A percentile compares a stretch with the other conserved stretches of the same genome.
Evolutionary conservation across 192 early-diverging fungal species (phyloP).

Genomic region (Coemansia sp.): DNA sequence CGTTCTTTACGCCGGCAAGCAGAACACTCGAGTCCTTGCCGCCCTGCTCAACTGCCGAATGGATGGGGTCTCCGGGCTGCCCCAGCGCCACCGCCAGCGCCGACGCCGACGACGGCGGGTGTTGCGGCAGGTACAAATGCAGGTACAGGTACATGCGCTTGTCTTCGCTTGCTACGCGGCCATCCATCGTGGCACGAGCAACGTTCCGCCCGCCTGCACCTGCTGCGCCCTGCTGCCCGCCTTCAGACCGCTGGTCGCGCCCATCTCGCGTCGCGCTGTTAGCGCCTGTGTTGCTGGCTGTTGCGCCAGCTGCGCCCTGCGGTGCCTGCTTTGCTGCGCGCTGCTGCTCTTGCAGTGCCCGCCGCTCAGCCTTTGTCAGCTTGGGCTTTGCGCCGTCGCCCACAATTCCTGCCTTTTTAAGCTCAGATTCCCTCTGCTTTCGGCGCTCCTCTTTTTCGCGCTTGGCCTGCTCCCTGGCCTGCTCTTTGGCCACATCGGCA

Average conservation of each 20-base stretch:
- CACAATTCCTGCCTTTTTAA: slow-evolving; percentile 29
- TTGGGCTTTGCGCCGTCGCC: slow-evolving; percentile 52
- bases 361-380: slow-evolving; percentile 88
- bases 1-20: slow-evolving; percentile 39
- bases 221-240: neutral
- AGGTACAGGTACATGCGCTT: slow-evolving; percentile 52
- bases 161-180: slow-evolving; percentile 32
- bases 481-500: slow-evolving; percentile 11
- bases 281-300: slow-evolving; percentile 2
- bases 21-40: slow-evolving; percentile 26
- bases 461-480: slow-evolving; percentile 13
- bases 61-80: slow-evolving; percentile 13
- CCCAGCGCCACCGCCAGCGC: slow-evolving; percentile 20
- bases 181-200: slow-evolving; percentile 24
- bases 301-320: slow-evolving; percentile 23
- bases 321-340: slow-evolving; percentile 65
- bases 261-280: neutral
- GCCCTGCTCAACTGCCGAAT: slow-evolving; percentile 22
- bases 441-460: slow-evolving; percentile 45
- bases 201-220: neutral
- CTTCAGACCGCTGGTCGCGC: slow-evolving; percentile 5
- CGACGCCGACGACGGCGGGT: slow-evolving; percentile 40
- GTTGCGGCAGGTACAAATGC: slow-evolving; percentile 41
- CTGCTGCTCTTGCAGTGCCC: slow-evolving; percentile 81
- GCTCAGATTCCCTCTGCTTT: slow-evolving; percentile 30